Conservation (phyloP, 371 early-diverging fungal genomes). For the Mucor piriformis region DNA sequence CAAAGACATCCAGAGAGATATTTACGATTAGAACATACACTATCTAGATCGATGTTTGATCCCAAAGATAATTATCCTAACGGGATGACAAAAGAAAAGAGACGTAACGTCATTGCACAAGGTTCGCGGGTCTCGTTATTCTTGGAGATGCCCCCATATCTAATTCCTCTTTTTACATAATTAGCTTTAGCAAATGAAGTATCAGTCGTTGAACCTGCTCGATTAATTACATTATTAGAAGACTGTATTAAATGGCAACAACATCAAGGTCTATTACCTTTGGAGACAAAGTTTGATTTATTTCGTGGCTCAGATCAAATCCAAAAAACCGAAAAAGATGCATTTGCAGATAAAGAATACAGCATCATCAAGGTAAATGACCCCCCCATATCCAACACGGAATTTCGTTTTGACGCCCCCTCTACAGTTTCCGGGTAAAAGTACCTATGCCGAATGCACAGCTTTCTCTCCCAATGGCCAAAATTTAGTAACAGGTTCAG, state of each 20-base stretch:
- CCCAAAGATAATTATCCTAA: conserved; percentile 60
- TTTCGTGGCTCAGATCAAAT: conserved; percentile 70
- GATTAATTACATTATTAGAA: conserved; percentile 80
- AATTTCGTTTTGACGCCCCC: too few relatives aligned
- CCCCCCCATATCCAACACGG: neutral
- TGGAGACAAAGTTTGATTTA: conserved; percentile 76
- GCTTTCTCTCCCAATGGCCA: conserved; percentile 88
- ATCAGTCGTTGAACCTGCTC: conserved; percentile 74
- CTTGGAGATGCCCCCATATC: too few relatives aligned
- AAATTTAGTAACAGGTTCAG: conserved; percentile 85
- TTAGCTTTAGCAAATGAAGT: conserved; percentile 72
- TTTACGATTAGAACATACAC: conserved; percentile 73
- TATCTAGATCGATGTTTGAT: conserved; percentile 73
- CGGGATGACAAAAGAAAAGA: conserved; percentile 67
- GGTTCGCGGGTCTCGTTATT: too few relatives aligned
- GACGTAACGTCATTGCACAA: conserved; percentile 75
- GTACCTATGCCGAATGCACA: conserved; percentile 80
- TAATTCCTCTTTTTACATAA: neutral
- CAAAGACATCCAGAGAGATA: conserved; percentile 78
- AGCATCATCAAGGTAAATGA: conserved; percentile 73
- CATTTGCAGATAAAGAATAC: conserved; percentile 64
- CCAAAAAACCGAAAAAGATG: conserved; percentile 71
- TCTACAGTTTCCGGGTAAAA: conserved; percentile 90
- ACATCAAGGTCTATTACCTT: conserved; percentile 74
- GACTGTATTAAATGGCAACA: conserved; percentile 90